Base-by-base conservation (phyloP, 2,329 filamentous ascomycete genomes). In the Fusarium sp. region DNA sequence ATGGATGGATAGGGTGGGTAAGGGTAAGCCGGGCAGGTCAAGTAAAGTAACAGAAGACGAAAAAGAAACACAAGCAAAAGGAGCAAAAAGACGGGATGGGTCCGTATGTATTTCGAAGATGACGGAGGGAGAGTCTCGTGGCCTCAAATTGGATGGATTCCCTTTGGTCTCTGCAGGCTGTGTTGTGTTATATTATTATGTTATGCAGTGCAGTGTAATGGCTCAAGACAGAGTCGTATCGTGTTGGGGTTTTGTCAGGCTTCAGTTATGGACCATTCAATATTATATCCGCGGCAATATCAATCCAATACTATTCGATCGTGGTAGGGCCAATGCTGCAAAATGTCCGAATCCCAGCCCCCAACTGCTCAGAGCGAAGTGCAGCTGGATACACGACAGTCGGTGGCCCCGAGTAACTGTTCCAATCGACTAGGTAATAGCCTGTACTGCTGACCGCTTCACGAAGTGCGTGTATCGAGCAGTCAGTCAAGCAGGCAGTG, bases 361-460 rank as follows among this genome's bases (percentile, higher is more conserved):
- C 49, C 51, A 45, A 55, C 25, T 31, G 35, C 25, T 36, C 14
- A 45, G 43, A 57, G 48, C 58, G 50, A 66, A 66, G 57, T 46
- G 40, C 29, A 65, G 48, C 55, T 49, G 33, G 52, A 50, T 46
- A 35, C 66, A 63, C 66, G 67, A 54, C 49, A 53, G 42, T 67
- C 53, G 62, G 62, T 69, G 58, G 62, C 62, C 31, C 66, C 62
- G 46, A 63, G 41, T 33, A 33, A 7, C 23, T 46, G 55, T 72
- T 67, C 59, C 60, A 70, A 68, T 66, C 49, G 59, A 56, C 63
- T 61, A 64, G 66, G 57, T 47, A 56, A 56, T 36, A 54, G 56
- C 55, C 41, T 40, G 55, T 60, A 43, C 56, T 52, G 52, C 53
- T 67, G 66, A 69, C 66, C 66, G 58, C 66, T 63, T 49, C 48